phyloP scores from a whole-genome alignment of 2,329 filamentous ascomycete genomes.

The Stenocarpella maydis region DNA sequence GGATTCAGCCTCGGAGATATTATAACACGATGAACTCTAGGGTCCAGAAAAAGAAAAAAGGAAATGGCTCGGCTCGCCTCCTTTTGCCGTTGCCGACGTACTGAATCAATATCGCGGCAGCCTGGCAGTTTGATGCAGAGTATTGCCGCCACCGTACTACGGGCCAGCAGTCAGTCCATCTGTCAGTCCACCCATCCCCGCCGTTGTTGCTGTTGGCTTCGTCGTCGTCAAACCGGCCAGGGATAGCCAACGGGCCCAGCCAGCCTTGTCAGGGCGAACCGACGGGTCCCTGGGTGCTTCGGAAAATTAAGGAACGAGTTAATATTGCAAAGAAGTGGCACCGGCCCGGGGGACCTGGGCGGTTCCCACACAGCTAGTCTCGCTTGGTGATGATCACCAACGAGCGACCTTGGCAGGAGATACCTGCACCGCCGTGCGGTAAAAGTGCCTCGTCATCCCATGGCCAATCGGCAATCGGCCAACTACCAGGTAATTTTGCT shows the following conservation, averaged over 20 bases:
- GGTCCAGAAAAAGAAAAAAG: too few species aligned
- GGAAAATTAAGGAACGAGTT: too few species aligned
- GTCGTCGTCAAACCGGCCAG: too few species aligned
- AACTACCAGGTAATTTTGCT: too few species aligned
- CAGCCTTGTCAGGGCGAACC: neutral
- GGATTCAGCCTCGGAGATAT: too few species aligned
- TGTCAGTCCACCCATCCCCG: neutral
- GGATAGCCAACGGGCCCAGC: too few species aligned
- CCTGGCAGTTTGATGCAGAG: conserved; percentile 21
- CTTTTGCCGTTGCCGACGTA: neutral
- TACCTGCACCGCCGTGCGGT: too few species aligned
- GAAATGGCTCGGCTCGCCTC: too few species aligned
- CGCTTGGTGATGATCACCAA: neutral
- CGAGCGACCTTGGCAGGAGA: neutral
- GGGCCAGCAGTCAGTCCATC: neutral
- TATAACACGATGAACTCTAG: too few species aligned
- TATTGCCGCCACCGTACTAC: neutral
- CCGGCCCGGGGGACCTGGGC: too few species aligned
- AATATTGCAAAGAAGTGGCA: too few species aligned
- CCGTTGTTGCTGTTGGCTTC: neutral
- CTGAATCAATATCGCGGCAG: conserved; percentile 8
- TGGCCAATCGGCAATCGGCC: neutral
- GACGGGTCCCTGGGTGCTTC: neutral
- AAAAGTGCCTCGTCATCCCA: too few species aligned
- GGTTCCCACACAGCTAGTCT: neutral